Base-by-base conservation (phyloP, 2,329 filamentous ascomycete species). In the Xylariaceae sp. region DNA sequence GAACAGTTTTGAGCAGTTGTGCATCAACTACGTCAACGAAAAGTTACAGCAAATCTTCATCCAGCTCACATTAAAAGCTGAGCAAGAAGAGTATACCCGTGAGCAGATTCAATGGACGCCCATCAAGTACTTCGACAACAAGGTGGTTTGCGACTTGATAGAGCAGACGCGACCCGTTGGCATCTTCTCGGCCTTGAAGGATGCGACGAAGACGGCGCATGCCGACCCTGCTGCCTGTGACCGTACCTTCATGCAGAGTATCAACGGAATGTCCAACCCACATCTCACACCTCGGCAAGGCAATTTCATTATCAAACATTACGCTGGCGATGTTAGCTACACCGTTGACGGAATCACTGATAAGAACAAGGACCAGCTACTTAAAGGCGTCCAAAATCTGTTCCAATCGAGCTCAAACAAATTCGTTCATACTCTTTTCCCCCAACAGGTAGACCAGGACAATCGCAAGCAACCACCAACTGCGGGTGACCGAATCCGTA, bases 11-110 rank as follows among this genome's bases (percentile, higher is more conserved):
- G 94, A 99, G 71, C 94, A 99, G 73, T 83, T 99, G 7, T 99
- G 94, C 74, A 99, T 99, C 80, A 99, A 99, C 76, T 99, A 97
- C 68, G 95, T 97, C 68, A 99, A 99, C 72, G 94, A 99, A 74
- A 99, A 99, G 73, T 77, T 99, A 54, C 94, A 99, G 73, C 94
- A 99, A 68, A 97, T 99, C 66, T 99, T 99, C 70, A 99, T 99
- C 63, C 94, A 99, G 72, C 78, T 99, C 64, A 99, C 94, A 0
- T 74, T 99, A 58, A 96, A 96, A 76, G 87, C 94, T 0, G 94
- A 99, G 71, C 94, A 99, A 74, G 94, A 99, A 64, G 94, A 99
- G 71, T 99, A 99, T 67, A 90, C 88, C 15, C 80, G 89, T 46
- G 94, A 99, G 72, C 86, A 97, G 76, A 99, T 99, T 68, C 86